Base-by-base conservation (phyloP, 1,284 basidiomycete genomes). In the Tremellales sp. region DNA sequence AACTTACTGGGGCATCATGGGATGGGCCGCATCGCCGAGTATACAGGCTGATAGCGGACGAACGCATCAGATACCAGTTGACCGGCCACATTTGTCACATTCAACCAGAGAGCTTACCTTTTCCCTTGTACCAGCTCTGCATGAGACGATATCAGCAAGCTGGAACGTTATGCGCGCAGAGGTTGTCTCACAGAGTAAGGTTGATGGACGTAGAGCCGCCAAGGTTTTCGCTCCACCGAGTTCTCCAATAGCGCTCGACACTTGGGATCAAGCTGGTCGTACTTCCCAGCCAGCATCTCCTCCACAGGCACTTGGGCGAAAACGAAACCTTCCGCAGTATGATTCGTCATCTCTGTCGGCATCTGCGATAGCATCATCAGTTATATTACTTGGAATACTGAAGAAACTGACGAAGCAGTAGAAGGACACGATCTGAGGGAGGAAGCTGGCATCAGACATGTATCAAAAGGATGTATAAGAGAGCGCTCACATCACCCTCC, bases 201-300 rank as follows among this genome's bases (percentile, higher is more conserved):
- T 51, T 68, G 53, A 57, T 73, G 71, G n/a, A 66, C 52, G 53
- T 71, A 73, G 13, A 73, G 56, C 16, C 71, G 58, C 71, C 71
- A 73, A 10, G 71, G 71, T 58, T 64, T 68, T 41, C 66, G 58
- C 56, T 69, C 65, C 48, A 69, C 43, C 27, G 65, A 67, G 58
- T 70, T 54, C 43, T 63, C 48, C 46, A 74, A 56, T n/a, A 72
- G 63, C 31, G 61, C 60, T 37, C 56, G 43, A 41, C 61, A 64
- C 29, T 64, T 54, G 22, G 68, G 65, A 54, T 74, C 71, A 16
- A 74, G 61, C 29, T 52, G 51, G 4, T 49, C 49, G 60, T 65
- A 71, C 38, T 55, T 50, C 24, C 65, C 69, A 8, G 61, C 66
- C 32, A 69, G 52, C 34, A 73, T 57, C 45, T 72, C 70, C 29